Conservation (phyloP, 1,284 basidiomycete species). For the Spongiforma sp. region DNA sequence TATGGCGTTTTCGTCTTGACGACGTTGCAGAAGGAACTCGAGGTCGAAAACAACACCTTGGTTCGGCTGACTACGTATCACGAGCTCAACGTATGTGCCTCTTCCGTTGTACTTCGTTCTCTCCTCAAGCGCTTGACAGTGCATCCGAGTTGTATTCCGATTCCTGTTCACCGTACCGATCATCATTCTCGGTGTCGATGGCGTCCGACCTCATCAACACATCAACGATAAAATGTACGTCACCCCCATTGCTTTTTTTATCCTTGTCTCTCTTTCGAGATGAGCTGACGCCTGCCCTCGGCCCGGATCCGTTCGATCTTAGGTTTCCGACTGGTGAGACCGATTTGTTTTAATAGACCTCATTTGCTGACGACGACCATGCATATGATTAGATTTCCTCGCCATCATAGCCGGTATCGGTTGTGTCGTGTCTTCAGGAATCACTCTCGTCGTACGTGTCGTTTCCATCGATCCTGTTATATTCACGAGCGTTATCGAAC, state of each 20-base stretch:
- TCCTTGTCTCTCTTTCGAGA: background rate
- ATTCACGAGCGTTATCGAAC: background rate
- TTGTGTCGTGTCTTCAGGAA: slow-evolving; percentile 65
- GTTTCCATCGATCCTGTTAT: background rate
- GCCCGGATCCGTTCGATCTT: too few species aligned
- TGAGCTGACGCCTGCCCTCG: background rate
- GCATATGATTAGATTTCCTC: slow-evolving; percentile 53
- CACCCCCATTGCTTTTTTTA: background rate
- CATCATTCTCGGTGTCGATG: slow-evolving; percentile 69
- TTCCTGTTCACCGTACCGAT: slow-evolving; percentile 69
- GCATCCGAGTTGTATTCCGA: slow-evolving; percentile 71
- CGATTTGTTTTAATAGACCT: background rate
- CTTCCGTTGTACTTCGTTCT: background rate
- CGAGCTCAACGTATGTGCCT: slow-evolving; percentile 69
- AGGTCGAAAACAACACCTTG: slow-evolving; percentile 65
- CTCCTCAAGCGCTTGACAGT: slow-evolving; percentile 42
- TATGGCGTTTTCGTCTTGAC: too few species aligned
- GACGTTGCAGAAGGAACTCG: slow-evolving; percentile 48
- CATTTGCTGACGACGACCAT: background rate
- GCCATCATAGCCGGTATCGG: slow-evolving; percentile 64
- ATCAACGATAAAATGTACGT: slow-evolving; percentile 65
- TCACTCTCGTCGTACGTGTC: slow-evolving; percentile 69
- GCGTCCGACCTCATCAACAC: slow-evolving; percentile 60
- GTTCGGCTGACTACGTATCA: slow-evolving; percentile 77
- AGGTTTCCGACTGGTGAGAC: slow-evolving; percentile 37